phyloP scores from a whole-genome alignment of 331 rosid species.

The Malus hybrid region DNA sequence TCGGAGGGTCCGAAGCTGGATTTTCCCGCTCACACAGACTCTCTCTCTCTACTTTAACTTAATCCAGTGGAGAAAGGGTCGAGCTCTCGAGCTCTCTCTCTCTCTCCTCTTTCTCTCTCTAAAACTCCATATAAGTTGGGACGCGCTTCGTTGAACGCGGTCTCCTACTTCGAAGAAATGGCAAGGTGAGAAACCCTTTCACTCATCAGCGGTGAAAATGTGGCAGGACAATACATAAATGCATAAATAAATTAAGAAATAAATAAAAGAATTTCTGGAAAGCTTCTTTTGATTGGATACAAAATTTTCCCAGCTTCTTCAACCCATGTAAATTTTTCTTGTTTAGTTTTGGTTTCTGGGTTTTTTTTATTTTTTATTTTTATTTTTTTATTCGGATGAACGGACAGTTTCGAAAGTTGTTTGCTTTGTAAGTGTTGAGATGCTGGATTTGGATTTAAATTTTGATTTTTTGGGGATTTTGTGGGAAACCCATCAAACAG shows the following conservation, averaged over 20 bases:
- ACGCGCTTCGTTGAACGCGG: background rate
- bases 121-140: background rate
- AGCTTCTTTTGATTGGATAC: background rate
- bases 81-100: background rate
- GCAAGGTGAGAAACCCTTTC: conserved; percentile 2
- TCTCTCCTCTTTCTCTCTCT: background rate
- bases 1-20: background rate
- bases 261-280: too few species aligned
- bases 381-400: background rate
- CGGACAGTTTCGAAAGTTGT: background rate
- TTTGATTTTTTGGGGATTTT: background rate
- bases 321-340: background rate
- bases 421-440: background rate
- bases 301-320: background rate
- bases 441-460: background rate
- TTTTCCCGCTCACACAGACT: conserved; percentile 59
- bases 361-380: background rate
- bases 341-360: background rate
- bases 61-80: conserved; percentile 12
- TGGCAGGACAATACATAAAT: too few species aligned
- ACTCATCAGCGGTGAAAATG: too few species aligned
- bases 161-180: background rate
- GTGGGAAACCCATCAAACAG: background rate
- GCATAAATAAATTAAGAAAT: too few species aligned
- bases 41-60: conserved; percentile 15